Conservation (phyloP, 2,329 filamentous ascomycete species). For the Cercospora berteroae region DNA sequence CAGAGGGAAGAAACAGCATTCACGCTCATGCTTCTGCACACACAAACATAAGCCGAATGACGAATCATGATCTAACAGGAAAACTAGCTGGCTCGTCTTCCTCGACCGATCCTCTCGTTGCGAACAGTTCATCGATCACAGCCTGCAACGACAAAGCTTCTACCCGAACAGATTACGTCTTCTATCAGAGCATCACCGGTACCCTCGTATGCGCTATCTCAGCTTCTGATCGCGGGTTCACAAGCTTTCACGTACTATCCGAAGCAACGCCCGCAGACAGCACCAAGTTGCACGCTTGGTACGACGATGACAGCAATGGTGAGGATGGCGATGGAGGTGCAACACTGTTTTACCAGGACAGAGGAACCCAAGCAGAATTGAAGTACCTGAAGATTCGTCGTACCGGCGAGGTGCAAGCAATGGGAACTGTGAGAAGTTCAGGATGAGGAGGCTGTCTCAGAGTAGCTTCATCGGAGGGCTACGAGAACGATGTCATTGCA, state of each 20-base stretch:
- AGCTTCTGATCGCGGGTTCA: not conserved
- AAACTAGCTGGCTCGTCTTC: not conserved
- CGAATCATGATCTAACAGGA: not conserved
- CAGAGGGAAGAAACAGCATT: not conserved
- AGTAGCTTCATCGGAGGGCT: not conserved
- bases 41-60: not conserved
- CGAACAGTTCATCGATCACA: not conserved
- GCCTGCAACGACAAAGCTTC: not conserved
- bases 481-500: not conserved
- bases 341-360: not conserved
- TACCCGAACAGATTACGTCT: not conserved
- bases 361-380: not conserved
- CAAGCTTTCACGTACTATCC: not conserved
- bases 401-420: not conserved
- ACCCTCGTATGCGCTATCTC: not conserved
- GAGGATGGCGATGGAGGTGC: not conserved
- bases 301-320: not conserved
- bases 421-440: not conserved
- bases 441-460: not conserved
- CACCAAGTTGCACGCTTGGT: not conserved
- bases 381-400: not conserved
- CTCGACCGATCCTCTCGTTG: not conserved
- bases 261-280: not conserved
- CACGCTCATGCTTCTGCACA: not conserved
- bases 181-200: not conserved